These are phyloP conservation scores for Penicillium herquei DNA, from an alignment of 495 filamentous ascomycete species.

Conservation along the genomic window DNA sequence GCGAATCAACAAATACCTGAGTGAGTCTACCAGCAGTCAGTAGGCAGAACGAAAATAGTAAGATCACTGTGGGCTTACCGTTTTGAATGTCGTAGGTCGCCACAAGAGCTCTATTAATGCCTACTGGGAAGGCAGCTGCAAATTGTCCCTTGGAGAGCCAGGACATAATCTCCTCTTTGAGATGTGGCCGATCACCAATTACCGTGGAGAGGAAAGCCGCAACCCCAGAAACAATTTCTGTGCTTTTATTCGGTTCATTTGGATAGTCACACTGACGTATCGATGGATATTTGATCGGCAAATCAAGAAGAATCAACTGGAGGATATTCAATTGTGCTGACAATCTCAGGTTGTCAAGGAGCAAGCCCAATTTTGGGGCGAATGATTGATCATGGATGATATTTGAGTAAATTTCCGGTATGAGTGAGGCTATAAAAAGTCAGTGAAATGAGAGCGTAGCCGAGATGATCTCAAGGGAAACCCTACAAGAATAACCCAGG, in stretches of 20 bases:
- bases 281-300: slow-evolving; percentile 28
- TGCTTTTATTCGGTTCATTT: neutral
- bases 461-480: neutral
- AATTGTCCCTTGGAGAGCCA: slow-evolving; percentile 60
- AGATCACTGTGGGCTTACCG: slow-evolving; percentile 32
- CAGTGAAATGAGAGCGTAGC: neutral
- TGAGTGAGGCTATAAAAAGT: slow-evolving; percentile 50
- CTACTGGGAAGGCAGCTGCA: slow-evolving; percentile 63
- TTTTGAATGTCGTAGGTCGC: slow-evolving; percentile 54
- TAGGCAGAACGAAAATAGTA: neutral
- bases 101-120: slow-evolving; percentile 64
- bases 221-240: slow-evolving; percentile 30
- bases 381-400: slow-evolving; percentile 39
- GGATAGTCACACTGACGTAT: slow-evolving; percentile 3
- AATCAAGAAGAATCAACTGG: slow-evolving; percentile 54
- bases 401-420: slow-evolving; percentile 46
- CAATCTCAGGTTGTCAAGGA: slow-evolving; percentile 49
- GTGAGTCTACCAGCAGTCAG: slow-evolving; percentile 36
- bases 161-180: slow-evolving; percentile 56
- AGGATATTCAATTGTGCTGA: slow-evolving; percentile 60
- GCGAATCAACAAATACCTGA: slow-evolving; percentile 62
- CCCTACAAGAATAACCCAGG: slow-evolving; percentile 73
- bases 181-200: slow-evolving; percentile 28
- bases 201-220: slow-evolving; percentile 40
- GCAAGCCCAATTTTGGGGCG: slow-evolving; percentile 28